Base-by-base conservation (phyloP, 495 filamentous ascomycete genomes). In the Hypoxylon fuscum region DNA sequence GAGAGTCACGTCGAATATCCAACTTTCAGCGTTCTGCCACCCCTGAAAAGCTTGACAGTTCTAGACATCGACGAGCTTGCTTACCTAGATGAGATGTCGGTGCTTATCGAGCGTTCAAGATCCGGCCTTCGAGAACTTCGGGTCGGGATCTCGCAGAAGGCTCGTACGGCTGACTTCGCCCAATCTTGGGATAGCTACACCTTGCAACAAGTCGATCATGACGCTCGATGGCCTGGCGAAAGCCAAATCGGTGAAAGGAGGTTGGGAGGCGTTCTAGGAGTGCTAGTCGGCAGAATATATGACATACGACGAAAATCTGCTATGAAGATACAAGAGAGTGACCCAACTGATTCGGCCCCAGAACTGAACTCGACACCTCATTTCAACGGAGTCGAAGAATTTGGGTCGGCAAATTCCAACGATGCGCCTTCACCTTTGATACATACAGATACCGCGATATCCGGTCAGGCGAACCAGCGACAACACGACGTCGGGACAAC, bases 71-170 rank as follows among this genome's bases (percentile, higher is more conserved):
- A 98, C 64, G 92, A 96, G 68, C 77, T 90, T 5, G 83, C 87
- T 15, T 96, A 98, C 76, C 73, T 97, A 32, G 91, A 96, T 66
- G 94, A 98, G 75, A 88, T 96, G 81, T 90, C 88, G 31, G 79
- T 90, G 43, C 82, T 97, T 2, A 88, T 98, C 55, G 88, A 87
- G 46, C 83, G 87, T 14, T 96, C 91, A 15, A 83, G 83, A 56
- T 77, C 81, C 59, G 76, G 78, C 14, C 76, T 98, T 15, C 80
- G 82, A 29, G 93, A 97, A 74, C 76, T 98, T 27, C 83, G 91
- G 29, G 83, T 97, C 3, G 91, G 93, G 4, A 87, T 97, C 48
- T 85, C 91, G 11, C 65, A 74, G 5, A 86, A 87, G 55, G 87
- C 85, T 2, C 71, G 77, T 18, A 62, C 74, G 45, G 71, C 77